Percentiles rank a stretch among this genome's conserved stretches.
These are phyloP conservation scores for Oryza longistaminata DNA, from an alignment of 176 grass and related monocot genomes.

Conservation along the genomic window DNA sequence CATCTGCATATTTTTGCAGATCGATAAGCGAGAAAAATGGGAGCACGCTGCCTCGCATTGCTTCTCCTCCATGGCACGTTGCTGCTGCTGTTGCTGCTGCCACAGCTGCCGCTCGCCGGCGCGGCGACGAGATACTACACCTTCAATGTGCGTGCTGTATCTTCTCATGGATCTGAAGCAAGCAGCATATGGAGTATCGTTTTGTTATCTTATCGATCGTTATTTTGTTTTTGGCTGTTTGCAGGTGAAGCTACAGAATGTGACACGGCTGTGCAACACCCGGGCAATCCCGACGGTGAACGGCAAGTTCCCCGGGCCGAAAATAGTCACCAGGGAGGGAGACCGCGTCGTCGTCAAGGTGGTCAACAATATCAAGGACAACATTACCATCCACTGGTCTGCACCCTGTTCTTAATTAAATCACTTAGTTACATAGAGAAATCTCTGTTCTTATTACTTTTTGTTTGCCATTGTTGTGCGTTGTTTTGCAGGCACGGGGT, in stretches of 20 bases:
- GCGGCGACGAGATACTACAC: slow-evolving; percentile 55
- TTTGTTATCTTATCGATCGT: not conserved
- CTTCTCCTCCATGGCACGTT: slow-evolving; percentile 31
- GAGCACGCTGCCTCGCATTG: not conserved
- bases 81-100: not conserved
- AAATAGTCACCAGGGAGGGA: slow-evolving; percentile 53
- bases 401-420: not conserved
- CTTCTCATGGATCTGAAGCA: not conserved
- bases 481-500: slow-evolving; percentile 50
- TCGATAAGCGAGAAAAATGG: slow-evolving; percentile 34
- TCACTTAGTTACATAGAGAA: not conserved
- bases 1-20: not conserved
- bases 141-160: slow-evolving; percentile 46
- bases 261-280: slow-evolving; percentile 62
- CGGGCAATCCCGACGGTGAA: slow-evolving; percentile 66
- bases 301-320: slow-evolving; percentile 67
- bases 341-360: slow-evolving; percentile 67
- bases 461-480: too few species aligned
- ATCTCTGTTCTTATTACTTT: too few species aligned
- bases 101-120: slow-evolving; percentile 28
- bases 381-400: slow-evolving; percentile 70
- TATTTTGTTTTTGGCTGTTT: not conserved
- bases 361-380: slow-evolving; percentile 59
- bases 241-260: slow-evolving; percentile 44
- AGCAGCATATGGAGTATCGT: not conserved